A percentile compares a stretch with the other conserved stretches of the same genome.
These are phyloP conservation scores for Pythium phragmiticola DNA, from an alignment of 352 stramenopile species.

Conservation along the genomic window DNA sequence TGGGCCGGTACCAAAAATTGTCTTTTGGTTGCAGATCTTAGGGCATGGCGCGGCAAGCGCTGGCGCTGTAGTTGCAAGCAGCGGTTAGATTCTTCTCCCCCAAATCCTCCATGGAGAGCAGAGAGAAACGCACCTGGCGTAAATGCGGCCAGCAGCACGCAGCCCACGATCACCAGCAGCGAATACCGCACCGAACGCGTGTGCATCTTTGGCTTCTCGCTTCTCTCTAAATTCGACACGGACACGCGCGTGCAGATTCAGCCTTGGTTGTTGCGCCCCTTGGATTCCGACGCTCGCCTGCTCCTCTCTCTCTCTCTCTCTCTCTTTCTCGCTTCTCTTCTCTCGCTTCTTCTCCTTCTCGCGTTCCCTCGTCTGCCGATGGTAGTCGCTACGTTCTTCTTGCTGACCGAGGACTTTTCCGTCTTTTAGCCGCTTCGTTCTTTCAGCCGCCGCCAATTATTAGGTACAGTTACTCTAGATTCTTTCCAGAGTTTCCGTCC, in stretches of 20 bases:
- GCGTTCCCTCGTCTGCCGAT: neutral
- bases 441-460: neutral
- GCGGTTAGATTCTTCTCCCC: neutral
- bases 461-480: conserved; percentile 5
- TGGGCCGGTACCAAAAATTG: conserved; percentile 8
- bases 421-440: neutral
- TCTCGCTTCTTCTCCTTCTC: neutral
- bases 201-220: conserved; percentile 1
- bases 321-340: neutral
- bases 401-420: neutral
- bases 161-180: conserved; percentile 1
- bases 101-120: too few species aligned
- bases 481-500: conserved; percentile 6
- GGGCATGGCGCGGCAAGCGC: conserved; percentile 6
- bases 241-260: neutral
- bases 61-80: neutral
- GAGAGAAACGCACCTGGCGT: conserved; percentile 9
- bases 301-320: neutral
- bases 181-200: neutral
- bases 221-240: neutral
- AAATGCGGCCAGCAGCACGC: neutral
- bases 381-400: neutral
- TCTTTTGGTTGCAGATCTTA: conserved; percentile 10
- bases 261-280: neutral
- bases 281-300: neutral